These are phyloP conservation scores for Tolypocladium album DNA, from an alignment of 2,329 filamentous ascomycete species.

Conservation along the genomic window DNA sequence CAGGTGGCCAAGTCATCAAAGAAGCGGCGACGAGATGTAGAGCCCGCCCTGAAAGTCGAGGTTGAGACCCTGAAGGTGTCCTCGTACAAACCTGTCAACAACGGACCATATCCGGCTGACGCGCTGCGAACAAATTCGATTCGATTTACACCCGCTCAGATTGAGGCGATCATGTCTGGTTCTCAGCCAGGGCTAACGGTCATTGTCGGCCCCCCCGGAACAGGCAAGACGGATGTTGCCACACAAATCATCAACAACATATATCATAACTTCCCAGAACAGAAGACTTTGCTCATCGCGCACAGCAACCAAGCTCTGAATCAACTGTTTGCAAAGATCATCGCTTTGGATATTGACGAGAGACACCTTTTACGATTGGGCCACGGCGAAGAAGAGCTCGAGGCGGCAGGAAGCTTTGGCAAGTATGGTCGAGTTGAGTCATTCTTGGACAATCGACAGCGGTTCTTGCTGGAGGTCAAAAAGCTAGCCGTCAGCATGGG, in stretches of 20 bases:
- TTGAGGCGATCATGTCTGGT: constrained; percentile 87
- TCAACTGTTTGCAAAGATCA: constrained; percentile 95
- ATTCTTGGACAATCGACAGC: constrained; percentile 78
- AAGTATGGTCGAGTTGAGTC: constrained; percentile 93
- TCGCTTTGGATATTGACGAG: constrained; percentile 91
- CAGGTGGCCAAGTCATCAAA: constrained; percentile 56
- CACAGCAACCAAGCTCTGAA: constrained; percentile 98
- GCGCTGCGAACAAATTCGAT: constrained; percentile 71
- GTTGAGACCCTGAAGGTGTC: constrained; percentile 68
- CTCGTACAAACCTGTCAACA: constrained; percentile 81
- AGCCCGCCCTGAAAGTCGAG: constrained; percentile 51
- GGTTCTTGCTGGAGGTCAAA: constrained; percentile 72
- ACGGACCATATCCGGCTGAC: constrained; percentile 81
- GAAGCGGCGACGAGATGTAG: constrained; percentile 74
- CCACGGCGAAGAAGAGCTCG: constrained; percentile 89
- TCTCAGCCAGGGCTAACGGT: constrained; percentile 90
- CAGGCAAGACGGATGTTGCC: constrained; percentile 97
- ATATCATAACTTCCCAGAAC: constrained; percentile 92
- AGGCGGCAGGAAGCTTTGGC: constrained; percentile 78
- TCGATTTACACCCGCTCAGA: constrained; percentile 82
- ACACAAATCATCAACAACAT: constrained; percentile 99
- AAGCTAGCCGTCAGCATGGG: constrained; percentile 75
- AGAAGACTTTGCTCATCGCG: constrained; percentile 84
- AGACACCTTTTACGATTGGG: constrained; percentile 85
- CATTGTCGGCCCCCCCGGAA: constrained; percentile 89